Conservation (phyloP, 106 monocot genomes). For the Dendrobium huoshanense region DNA sequence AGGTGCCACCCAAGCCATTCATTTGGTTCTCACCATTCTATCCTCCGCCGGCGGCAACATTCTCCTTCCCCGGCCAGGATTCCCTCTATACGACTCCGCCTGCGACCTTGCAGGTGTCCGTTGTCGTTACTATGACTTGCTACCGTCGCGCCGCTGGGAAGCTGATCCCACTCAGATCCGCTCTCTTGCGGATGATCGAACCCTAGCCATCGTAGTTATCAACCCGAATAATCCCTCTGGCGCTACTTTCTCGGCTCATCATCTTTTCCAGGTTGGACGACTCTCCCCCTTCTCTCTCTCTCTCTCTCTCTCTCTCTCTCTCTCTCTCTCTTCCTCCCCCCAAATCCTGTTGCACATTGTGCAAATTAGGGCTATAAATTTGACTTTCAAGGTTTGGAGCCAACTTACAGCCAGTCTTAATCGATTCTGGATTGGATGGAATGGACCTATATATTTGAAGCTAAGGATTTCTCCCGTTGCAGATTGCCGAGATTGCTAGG, state of each 20-base stretch:
- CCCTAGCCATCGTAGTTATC: constrained; percentile 68
- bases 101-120: constrained; percentile 55
- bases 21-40: constrained; percentile 38
- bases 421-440: neutral
- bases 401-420: neutral
- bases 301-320: neutral
- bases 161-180: constrained; percentile 41
- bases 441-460: too few species aligned
- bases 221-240: constrained; percentile 94
- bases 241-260: constrained; percentile 52
- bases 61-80: constrained; percentile 80
- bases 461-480: neutral
- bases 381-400: neutral
- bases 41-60: constrained; percentile 57
- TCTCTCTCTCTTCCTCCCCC: too few species aligned
- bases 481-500: constrained; percentile 83
- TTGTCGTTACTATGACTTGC: constrained; percentile 80
- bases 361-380: neutral
- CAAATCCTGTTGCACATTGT: neutral
- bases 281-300: neutral
- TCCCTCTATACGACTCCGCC: constrained; percentile 68
- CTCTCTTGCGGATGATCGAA: constrained; percentile 39
- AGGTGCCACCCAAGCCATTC: constrained; percentile 78
- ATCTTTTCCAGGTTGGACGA: constrained; percentile 48
- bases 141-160: constrained; percentile 52